Percentiles rank a stretch among this genome's conserved stretches.
Evolutionary conservation across 345 rosid genomes (phyloP).

Genomic region (Durio zibethinus): DNA sequence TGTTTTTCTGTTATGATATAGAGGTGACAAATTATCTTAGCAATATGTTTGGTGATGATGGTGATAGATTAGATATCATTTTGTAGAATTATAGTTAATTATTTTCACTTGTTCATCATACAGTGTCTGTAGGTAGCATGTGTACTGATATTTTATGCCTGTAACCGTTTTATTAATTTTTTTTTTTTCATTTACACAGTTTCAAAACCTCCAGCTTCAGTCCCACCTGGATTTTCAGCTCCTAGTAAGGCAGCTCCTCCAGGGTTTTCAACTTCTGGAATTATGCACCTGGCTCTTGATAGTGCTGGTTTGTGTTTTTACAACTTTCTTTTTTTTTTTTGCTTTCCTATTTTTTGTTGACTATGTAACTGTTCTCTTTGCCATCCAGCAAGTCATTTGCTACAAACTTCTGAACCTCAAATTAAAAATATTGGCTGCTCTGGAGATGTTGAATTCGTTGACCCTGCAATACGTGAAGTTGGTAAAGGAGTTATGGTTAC

Average conservation of each 20-base stretch:
- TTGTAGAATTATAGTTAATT: background rate
- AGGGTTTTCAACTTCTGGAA: constrained; percentile 46
- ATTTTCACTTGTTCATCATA: background rate
- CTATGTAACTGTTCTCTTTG: background rate
- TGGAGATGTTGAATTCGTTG: constrained; percentile 38
- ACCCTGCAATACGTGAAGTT: constrained; percentile 49
- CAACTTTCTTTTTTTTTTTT: background rate
- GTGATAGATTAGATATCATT: background rate
- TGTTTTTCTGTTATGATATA: background rate
- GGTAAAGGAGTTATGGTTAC: constrained; percentile 33
- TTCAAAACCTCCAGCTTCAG: constrained; percentile 44
- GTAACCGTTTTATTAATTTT: background rate
- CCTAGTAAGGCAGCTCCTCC: constrained; percentile 58
- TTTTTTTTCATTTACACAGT: constrained; percentile 16
- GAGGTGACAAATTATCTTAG: background rate
- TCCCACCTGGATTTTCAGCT: constrained; percentile 55
- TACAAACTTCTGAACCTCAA: constrained; percentile 22
- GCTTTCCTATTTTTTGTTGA: background rate
- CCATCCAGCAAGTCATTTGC: constrained; percentile 37
- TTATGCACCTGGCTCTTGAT: constrained; percentile 35
- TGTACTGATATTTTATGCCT: background rate
- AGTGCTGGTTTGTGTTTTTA: constrained; percentile 29
- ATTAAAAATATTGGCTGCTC: constrained; percentile 24
- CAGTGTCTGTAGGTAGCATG: background rate
- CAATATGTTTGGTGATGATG: background rate